phyloP scores from a whole-genome alignment of 2,329 filamentous ascomycete species.

The Cadophora sp. region DNA sequence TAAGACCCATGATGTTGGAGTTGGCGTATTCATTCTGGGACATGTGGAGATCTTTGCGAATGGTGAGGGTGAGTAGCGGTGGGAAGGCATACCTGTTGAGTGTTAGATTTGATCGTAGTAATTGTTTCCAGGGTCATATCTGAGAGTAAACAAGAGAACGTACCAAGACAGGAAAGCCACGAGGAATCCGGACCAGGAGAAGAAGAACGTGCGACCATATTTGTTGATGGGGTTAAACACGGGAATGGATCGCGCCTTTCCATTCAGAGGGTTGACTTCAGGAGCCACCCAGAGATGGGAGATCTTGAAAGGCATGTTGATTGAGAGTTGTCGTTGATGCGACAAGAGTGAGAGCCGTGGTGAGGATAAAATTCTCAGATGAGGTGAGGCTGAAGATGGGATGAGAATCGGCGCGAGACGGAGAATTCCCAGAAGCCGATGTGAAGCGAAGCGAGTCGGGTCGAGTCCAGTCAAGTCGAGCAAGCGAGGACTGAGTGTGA shows the following conservation, averaged over 20 bases:
- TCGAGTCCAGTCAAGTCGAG: conserved; percentile 2
- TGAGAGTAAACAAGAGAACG: background rate
- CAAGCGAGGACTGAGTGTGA: conserved; percentile 15
- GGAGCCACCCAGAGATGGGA: conserved; percentile 41
- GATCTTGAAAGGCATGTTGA: conserved; percentile 37
- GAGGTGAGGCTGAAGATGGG: conserved; percentile 10
- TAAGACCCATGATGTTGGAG: conserved; percentile 86
- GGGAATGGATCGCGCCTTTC: conserved; percentile 82
- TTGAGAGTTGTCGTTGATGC: conserved; percentile 2
- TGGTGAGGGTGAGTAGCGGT: conserved; percentile 67
- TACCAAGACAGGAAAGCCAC: conserved; percentile 85
- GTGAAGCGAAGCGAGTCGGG: conserved; percentile 3
- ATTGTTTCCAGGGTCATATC: background rate
- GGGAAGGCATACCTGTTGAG: conserved; percentile 75
- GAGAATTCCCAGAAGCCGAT: conserved; percentile 5
- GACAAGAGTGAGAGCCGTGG: background rate
- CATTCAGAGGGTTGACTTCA: conserved; percentile 74
- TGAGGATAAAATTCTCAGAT: background rate
- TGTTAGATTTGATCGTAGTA: background rate
- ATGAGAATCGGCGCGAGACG: background rate
- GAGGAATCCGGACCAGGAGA: conserved; percentile 81
- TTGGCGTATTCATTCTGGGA: conserved; percentile 77
- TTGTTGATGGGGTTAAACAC: conserved; percentile 77
- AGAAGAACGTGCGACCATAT: conserved; percentile 89
- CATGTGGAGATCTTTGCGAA: conserved; percentile 78